Evolutionary conservation across 345 rosid species (phyloP).

Genomic region (Brassica nigra): DNA sequence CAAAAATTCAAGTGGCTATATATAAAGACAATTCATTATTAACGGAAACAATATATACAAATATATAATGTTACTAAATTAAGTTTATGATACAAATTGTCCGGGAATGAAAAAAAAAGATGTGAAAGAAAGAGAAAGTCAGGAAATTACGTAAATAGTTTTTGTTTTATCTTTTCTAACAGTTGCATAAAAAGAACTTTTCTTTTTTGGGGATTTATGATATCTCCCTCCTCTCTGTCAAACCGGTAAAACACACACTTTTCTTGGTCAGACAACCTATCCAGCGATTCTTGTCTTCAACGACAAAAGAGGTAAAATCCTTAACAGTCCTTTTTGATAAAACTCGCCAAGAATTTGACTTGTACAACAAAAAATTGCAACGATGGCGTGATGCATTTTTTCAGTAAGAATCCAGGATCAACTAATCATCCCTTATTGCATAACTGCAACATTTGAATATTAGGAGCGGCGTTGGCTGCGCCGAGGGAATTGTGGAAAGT

Average conservation of each 20-base stretch:
- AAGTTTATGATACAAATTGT: not conserved
- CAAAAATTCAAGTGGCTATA: too few relatives aligned
- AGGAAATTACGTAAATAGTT: not conserved
- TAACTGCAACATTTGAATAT: slow-evolving; percentile 16
- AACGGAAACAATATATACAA: not conserved
- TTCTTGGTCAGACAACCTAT: not conserved
- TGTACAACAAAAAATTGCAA: not conserved
- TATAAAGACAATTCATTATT: not conserved
- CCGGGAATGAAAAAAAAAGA: not conserved
- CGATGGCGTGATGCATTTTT: not conserved
- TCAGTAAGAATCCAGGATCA: not conserved
- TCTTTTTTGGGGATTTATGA: not conserved
- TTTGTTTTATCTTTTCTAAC: not conserved
- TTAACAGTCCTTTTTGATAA: not conserved
- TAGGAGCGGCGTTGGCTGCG: slow-evolving; percentile 33
- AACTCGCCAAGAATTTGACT: not conserved
- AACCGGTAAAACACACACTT: not conserved
- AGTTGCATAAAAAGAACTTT: not conserved
- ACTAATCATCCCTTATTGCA: slow-evolving; percentile 7
- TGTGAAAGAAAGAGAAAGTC: not conserved
- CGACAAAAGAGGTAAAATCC: not conserved
- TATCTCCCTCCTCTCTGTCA: slow-evolving; percentile 5
- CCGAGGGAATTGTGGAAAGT: slow-evolving; percentile 27
- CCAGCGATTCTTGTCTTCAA: not conserved
- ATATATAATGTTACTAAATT: not conserved